Evolutionary conservation across 371 early-diverging fungal species (phyloP), one percentile per base, ranked within the genome.

Genomic region (Caulochytrium protostelioides): DNA sequence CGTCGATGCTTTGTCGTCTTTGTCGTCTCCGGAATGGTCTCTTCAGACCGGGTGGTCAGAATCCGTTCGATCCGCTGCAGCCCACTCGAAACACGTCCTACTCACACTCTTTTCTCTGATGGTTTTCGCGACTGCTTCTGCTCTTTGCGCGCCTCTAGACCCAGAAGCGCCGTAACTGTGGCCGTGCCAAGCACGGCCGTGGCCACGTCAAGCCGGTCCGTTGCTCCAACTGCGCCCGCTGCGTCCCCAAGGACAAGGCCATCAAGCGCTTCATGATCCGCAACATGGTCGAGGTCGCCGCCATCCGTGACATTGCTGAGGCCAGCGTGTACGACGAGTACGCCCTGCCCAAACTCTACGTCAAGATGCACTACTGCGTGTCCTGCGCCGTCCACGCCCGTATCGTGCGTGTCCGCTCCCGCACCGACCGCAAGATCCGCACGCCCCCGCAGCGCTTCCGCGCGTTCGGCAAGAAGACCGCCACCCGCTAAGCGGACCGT

Each of bases 191-290:
- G 79, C 70, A 83, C 57, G 92, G 92, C 51, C 87, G 98, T 64
- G 98, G 98, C 55, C 87, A 92, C 75, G 79, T 76, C 59, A 79
- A 75, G 65, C 74, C 73, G 46, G 79, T 94, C 52, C 84, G 97
- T 55, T 98, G 98, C 75, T 79, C 83, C 57, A 92, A 98, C 84
- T 98, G 98, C 71, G 76, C 75, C 44, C 80, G 90, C 62, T 80
- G 84, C 54, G 83, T 83, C 45, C 91, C 98, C 49, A 98, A 98
- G 78, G 98, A 97, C 72, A 97, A 98, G 81, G 89, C 95, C 57
- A 86, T 98, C 66, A 94, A 94, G 79, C 79, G 97, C 49, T 87
- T 90, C 74, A 70, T 78, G 54, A 78, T 95, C 63, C 76, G 87
- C 54, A 87, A 86, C 70, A 85, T 98, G 81, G 83, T 98, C 42